Evolutionary conservation across 768 basidiomycete genomes (phyloP), one percentile per base, ranked within the genome.

Genomic region (Gloeophyllum trabeum): DNA sequence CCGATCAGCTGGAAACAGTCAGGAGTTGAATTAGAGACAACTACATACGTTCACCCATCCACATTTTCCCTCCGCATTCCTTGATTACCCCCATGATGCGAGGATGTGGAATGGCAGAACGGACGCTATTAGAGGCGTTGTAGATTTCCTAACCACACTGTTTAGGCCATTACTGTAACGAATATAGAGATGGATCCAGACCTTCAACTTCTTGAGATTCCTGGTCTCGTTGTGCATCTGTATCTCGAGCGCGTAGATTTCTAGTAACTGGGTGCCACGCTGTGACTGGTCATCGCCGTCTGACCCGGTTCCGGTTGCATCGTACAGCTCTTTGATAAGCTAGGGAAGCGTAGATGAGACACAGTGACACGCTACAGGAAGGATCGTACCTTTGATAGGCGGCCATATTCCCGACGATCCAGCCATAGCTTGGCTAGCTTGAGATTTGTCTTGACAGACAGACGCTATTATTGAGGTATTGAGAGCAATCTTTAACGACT

Each of bases 1-100:
- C n/a, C n/a, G n/a, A n/a, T n/a, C n/a, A n/a, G n/a, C n/a, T n/a
- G n/a, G n/a, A 6, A 18, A 37, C 16, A n/a, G 4, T 16, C 4
- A 12, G 39, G 10, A 21, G 22, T 36, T 12, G 2, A 19, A 5
- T 24, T 28, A 38, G 16, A 4, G 23, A 37, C 14, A 19, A n/a
- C n/a, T n/a, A 52, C 80, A 54, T 60, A 84, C 94, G 86, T 71
- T 98, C 96, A 45, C 89, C 91, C 96, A 99, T 98, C 93, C 96
- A 98, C 96, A 99, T 99, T 65, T 99, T 99, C 2, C 96, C 96
- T 13, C 96, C 96, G 51, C 94, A 98, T 61, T 99, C 96, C 56
- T 93, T 89, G 64, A 99, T 98, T 40, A 98, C 90, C 34, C 94
- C 96, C 85, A 97, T 93, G 54, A 98, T 97, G 23, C 91, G 76